phyloP scores from a whole-genome alignment of 768 basidiomycete genomes.

The Collybia nuda region DNA sequence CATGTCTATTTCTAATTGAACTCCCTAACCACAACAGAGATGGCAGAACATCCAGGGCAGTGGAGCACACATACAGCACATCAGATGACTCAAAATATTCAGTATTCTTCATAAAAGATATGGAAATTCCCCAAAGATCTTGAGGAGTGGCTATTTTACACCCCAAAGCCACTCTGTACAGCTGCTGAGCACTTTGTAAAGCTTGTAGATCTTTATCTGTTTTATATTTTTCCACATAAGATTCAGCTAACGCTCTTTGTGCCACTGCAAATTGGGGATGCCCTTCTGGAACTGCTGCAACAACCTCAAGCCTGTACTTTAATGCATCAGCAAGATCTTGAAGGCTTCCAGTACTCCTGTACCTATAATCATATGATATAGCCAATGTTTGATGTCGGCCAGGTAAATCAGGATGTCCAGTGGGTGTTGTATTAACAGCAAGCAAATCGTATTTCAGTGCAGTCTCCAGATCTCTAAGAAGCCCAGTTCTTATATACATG shows the following conservation, averaged over 20 bases:
- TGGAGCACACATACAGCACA: background rate
- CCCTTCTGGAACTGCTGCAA: background rate
- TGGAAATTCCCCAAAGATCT: background rate
- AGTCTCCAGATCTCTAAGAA: conserved; percentile 17
- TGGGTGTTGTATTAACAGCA: conserved; percentile 4
- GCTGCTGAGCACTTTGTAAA: background rate
- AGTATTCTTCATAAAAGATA: background rate
- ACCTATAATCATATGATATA: conserved; percentile 13
- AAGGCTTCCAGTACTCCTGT: conserved; percentile 14
- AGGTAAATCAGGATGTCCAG: conserved; percentile 6
- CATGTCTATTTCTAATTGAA: background rate
- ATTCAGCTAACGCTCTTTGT: background rate
- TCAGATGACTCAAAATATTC: background rate
- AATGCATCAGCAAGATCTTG: conserved; percentile 19
- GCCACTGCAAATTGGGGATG: conserved; percentile 1
- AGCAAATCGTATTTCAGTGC: conserved; percentile 9
- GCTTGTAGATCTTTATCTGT: background rate
- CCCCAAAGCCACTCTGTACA: conserved; percentile 1
- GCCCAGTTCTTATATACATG: background rate
- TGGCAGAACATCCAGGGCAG: too few relatives aligned
- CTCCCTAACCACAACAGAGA: too few relatives aligned
- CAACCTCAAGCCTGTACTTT: background rate
- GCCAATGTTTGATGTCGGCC: conserved; percentile 17
- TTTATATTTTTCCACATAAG: conserved; percentile 4
- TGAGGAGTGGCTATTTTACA: conserved; percentile 1